These are phyloP conservation scores for Penicillium sclerotiorum DNA, from an alignment of 2,329 filamentous ascomycete genomes.

Conservation along the genomic window DNA sequence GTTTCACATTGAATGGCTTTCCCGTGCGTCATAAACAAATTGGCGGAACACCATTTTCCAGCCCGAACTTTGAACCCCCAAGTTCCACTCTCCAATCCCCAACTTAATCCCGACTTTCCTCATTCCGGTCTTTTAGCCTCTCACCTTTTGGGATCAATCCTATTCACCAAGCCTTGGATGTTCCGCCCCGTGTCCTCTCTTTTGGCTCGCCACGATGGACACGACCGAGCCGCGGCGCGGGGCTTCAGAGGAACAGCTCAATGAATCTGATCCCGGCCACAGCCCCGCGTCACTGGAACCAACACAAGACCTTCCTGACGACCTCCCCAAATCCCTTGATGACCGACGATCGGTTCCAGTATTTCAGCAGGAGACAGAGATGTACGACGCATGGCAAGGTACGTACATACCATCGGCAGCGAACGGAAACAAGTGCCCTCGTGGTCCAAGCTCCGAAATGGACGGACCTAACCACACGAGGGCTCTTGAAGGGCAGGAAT, in stretches of 20 bases:
- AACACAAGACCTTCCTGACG: slow-evolving; percentile 65
- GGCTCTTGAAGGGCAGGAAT: neutral
- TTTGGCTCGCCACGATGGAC: slow-evolving; percentile 37
- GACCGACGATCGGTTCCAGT: slow-evolving; percentile 73
- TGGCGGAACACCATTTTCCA: slow-evolving; percentile 20
- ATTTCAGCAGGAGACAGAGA: slow-evolving; percentile 82
- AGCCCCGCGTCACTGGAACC: slow-evolving; percentile 24
- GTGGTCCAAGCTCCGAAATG: slow-evolving; percentile 1
- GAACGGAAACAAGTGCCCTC: neutral
- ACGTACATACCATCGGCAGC: slow-evolving; percentile 29
- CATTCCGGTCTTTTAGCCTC: slow-evolving; percentile 13
- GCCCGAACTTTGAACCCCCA: slow-evolving; percentile 8
- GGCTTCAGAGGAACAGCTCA: slow-evolving; percentile 32
- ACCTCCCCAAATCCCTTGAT: slow-evolving; percentile 88
- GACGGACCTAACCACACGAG: too few species aligned
- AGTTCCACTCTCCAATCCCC: slow-evolving; percentile 13
- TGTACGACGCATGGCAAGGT: slow-evolving; percentile 99
- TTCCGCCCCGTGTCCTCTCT: slow-evolving; percentile 18
- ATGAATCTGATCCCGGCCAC: slow-evolving; percentile 22
- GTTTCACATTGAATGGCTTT: slow-evolving; percentile 13
- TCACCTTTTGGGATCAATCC: slow-evolving; percentile 19
- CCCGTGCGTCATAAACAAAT: slow-evolving; percentile 19
- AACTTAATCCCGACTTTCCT: slow-evolving; percentile 12
- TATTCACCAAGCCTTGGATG: slow-evolving; percentile 18
- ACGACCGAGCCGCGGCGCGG: slow-evolving; percentile 34